Conservation (phyloP, 1,139 yeast species). For the Magnusiomyces sp. region DNA sequence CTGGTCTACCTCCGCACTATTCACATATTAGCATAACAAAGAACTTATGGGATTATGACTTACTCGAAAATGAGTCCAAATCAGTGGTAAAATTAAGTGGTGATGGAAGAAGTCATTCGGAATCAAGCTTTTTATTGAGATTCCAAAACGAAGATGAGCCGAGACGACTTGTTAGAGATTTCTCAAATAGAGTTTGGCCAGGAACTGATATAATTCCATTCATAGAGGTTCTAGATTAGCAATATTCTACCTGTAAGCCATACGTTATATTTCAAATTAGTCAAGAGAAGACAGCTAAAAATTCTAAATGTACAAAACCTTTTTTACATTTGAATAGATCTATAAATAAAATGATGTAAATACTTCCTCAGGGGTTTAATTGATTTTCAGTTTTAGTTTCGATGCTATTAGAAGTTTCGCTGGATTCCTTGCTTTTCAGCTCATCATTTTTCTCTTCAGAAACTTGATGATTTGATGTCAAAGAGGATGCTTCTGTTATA, state of each 20-base stretch:
- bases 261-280: too few relatives aligned
- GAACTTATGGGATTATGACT: slow-evolving; percentile 38
- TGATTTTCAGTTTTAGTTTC: too few relatives aligned
- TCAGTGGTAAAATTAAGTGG: slow-evolving; percentile 30
- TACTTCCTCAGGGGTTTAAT: too few relatives aligned
- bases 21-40: slow-evolving; percentile 26
- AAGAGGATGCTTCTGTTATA: neutral
- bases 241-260: too few relatives aligned
- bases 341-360: too few relatives aligned
- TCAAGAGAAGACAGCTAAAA: too few relatives aligned
- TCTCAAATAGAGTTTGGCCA: slow-evolving; percentile 42
- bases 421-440: too few relatives aligned
- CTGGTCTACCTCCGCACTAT: slow-evolving; percentile 34
- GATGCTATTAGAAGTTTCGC: too few relatives aligned
- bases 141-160: slow-evolving; percentile 47
- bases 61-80: slow-evolving; percentile 29
- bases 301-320: too few relatives aligned
- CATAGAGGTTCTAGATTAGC: slow-evolving; percentile 34
- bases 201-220: slow-evolving; percentile 29
- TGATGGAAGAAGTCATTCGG: slow-evolving; percentile 25
- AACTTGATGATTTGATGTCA: too few relatives aligned
- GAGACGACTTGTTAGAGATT: slow-evolving; percentile 44
- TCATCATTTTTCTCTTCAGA: too few relatives aligned
- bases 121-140: slow-evolving; percentile 38
- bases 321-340: too few relatives aligned